Percentiles rank a stretch among this genome's conserved stretches.
Evolutionary conservation across 345 rosid species (phyloP).

Genomic region (Corymbia maculata): DNA sequence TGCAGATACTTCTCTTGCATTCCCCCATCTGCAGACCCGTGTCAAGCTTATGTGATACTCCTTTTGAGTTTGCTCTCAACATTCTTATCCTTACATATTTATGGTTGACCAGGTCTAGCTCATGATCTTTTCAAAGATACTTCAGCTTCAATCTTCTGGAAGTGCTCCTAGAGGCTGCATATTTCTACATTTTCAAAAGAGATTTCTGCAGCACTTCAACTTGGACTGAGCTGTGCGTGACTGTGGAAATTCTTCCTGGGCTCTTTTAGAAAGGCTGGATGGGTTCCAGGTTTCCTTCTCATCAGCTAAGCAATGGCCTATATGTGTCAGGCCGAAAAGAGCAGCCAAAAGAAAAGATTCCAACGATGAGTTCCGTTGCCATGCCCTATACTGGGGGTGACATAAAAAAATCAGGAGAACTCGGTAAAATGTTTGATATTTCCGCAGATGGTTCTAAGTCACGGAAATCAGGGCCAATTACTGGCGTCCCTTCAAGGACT

Average conservation of each 20-base stretch:
- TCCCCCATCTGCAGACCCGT: neutral
- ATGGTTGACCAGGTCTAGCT: neutral
- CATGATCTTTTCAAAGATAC: neutral
- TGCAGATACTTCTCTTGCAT: neutral
- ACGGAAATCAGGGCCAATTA: conserved; percentile 93
- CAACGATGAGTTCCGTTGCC: conserved; percentile 81
- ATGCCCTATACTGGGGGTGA: conserved; percentile 98
- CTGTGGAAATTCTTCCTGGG: neutral
- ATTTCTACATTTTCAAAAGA: neutral
- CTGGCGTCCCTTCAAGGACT: conserved; percentile 67
- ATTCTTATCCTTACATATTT: neutral
- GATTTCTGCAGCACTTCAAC: neutral
- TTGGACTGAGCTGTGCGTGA: neutral
- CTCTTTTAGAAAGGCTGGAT: conserved; percentile 19
- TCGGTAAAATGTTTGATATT: conserved; percentile 96
- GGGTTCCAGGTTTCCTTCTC: conserved; percentile 93
- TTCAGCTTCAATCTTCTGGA: neutral
- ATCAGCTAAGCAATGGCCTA: conserved; percentile 83
- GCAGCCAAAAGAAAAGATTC: conserved; percentile 78
- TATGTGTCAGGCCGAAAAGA: conserved; percentile 91
- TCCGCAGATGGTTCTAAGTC: conserved; percentile 60
- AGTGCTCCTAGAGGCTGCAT: neutral
- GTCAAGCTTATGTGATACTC: neutral
- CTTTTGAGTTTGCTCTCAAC: neutral
- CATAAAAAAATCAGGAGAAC: conserved; percentile 85